These are phyloP conservation scores for Chalaropsis thielavioides DNA, from an alignment of 2,329 filamentous ascomycete species.

Conservation along the genomic window DNA sequence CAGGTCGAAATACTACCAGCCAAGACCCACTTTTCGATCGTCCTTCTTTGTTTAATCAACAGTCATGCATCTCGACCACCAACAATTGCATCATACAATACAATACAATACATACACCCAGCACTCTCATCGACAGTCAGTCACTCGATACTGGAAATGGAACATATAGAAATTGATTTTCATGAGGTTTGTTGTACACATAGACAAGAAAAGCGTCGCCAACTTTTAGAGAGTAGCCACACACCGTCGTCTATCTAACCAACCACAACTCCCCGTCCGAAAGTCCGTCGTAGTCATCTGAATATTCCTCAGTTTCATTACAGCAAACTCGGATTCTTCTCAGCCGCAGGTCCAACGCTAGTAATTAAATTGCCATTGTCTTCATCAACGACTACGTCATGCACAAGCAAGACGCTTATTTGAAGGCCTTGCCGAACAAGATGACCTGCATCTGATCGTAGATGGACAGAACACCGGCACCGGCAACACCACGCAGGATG, in stretches of 20 bases:
- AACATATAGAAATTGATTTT: conserved; percentile 14
- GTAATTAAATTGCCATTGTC: background rate
- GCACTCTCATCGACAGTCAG: too few relatives aligned
- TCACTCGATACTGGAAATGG: background rate
- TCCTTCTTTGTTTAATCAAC: too few relatives aligned
- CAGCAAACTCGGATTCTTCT: background rate
- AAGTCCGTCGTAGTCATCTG: background rate
- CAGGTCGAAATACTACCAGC: too few relatives aligned
- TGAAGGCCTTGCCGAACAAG: conserved; percentile 99
- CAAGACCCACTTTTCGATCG: too few relatives aligned
- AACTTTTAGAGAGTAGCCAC: conserved; percentile 1
- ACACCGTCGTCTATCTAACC: conserved; percentile 12
- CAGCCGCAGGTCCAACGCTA: background rate
- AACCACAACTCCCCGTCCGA: conserved; percentile 7
- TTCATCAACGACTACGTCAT: background rate
- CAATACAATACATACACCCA: too few relatives aligned
- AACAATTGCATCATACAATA: too few relatives aligned
- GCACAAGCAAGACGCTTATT: conserved; percentile 38
- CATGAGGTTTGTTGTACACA: conserved; percentile 16
- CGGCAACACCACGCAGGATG: conserved; percentile 99
- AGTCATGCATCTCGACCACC: too few relatives aligned
- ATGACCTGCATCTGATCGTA: conserved; percentile 99
- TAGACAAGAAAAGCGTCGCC: conserved; percentile 11
- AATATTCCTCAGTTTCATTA: background rate
- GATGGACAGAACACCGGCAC: conserved; percentile 99